A percentile compares a stretch with the other conserved stretches of the same genome.
phyloP scores from a whole-genome alignment of 495 filamentous ascomycete species.

The Daldinia decipiens region DNA sequence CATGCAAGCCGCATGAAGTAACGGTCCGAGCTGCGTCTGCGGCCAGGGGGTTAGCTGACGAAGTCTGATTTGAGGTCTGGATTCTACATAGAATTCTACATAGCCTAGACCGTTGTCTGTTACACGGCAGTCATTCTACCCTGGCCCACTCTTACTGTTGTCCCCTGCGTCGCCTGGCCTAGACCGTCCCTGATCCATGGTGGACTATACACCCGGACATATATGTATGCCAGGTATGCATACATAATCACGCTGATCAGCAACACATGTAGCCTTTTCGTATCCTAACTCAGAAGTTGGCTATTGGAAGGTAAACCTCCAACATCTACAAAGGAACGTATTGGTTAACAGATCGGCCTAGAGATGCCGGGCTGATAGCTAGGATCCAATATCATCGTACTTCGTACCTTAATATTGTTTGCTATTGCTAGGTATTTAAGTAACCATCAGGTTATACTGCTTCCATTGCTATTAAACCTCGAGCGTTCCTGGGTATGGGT shows the following conservation, averaged over 20 bases:
- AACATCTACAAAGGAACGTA: not conserved
- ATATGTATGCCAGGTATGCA: not conserved
- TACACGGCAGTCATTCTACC: conserved; percentile 41
- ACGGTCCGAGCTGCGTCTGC: conserved; percentile 36
- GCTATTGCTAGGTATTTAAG: no score
- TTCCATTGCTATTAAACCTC: no score
- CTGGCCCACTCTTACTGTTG: conserved; percentile 38
- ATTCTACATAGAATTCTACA: conserved; percentile 39
- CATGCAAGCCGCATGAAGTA: conserved; percentile 37
- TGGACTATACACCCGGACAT: conserved; percentile 4
- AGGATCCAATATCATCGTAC: not conserved
- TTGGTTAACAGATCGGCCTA: not conserved
- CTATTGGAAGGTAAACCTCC: not conserved
- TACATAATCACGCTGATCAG: not conserved
- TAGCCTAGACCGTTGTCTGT: conserved; percentile 42
- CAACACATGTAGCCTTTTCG: not conserved
- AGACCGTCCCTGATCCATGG: conserved; percentile 32
- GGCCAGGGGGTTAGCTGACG: conserved; percentile 29
- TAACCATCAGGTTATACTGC: not conserved
- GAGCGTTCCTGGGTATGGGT: no score
- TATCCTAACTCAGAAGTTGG: not conserved
- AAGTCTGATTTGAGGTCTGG: conserved; percentile 23
- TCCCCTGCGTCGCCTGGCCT: conserved; percentile 43
- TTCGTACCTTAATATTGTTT: not conserved
- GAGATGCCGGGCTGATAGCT: not conserved